Evolutionary conservation across 345 rosid species (phyloP).

Genomic region (Rhodamnia rubescens): DNA sequence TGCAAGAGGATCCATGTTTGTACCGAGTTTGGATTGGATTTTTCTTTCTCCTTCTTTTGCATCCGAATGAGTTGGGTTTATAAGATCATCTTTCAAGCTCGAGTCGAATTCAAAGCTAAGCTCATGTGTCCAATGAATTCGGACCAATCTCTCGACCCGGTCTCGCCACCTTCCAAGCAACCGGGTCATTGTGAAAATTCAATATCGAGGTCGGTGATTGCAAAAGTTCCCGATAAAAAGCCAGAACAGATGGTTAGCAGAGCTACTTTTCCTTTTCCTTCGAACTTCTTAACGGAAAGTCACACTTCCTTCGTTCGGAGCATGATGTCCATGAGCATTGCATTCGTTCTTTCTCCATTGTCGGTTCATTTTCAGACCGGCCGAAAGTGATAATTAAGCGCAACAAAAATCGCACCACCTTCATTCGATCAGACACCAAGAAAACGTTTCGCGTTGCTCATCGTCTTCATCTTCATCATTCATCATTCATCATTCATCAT

Average conservation of each 20-base stretch:
- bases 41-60: not conserved
- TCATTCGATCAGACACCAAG: not conserved
- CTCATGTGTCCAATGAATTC: accelerated
- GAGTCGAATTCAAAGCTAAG: not conserved
- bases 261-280: not conserved
- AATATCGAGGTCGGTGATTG: not conserved
- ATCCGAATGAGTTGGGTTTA: not conserved
- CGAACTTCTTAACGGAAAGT: not conserved
- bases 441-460: not conserved
- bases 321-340: not conserved
- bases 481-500: not conserved
- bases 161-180: not conserved
- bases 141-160: accelerated
- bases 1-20: not conserved
- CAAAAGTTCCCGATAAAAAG: not conserved
- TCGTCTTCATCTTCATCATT: not conserved
- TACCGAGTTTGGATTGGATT: not conserved
- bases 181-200: not conserved
- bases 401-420: not conserved
- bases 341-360: not conserved
- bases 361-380: not conserved
- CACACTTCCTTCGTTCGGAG: not conserved
- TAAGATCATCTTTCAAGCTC: not conserved
- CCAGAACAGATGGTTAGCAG: not conserved
- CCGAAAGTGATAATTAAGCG: not conserved